Base-by-base conservation (phyloP, 2,329 filamentous ascomycete species). In the Hymenoscyphus scutula region DNA sequence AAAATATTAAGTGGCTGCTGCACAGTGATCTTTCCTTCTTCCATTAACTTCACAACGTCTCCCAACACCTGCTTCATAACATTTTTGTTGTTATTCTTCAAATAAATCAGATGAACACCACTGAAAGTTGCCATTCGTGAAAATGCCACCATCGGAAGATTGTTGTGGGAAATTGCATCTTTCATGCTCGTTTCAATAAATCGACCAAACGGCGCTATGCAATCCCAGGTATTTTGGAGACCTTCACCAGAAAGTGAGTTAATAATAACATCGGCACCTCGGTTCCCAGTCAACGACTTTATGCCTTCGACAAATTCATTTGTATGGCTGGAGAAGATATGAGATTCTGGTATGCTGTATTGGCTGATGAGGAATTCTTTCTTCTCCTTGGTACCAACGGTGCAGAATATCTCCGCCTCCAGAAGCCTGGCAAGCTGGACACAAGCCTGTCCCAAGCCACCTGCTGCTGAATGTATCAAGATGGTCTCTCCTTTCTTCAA, bases 211-310 rank as follows among this genome's bases (percentile, higher is more conserved):
- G 68, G 66, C 4, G 74, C 73, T 23, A 77, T 70, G 54, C 78
- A 81, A 8, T 74, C 64, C 78, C 77, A 82, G 0, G 77, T 78
- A 0, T 76, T 74, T 19, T 77, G 77, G 0, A 82, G 69, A 54
- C 59, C 70, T 65, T 67, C 65, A 17, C 59, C 60, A 11, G 66
- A 17, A 7, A 61, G 34, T n/a, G 71, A 71, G 60, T 73, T 74
- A 3, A 75, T 51, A 5, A 74, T 62, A 2, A 74, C 63, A 45
- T 75, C 72, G 41, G 74, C 71, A n/a, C 71, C 71, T 8, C 56
- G 41, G 27, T 63, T 62, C 23, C 65, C 51, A 27, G 72, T 72
- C 17, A 65, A 30, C 27, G 61, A 53, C 34, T 63, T 66, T 3
- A 76, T 63, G 0, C 81, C 65, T 3, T 66, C 58, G 0, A 69